Evolutionary conservation across 192 early-diverging fungal species (phyloP).

Genomic region (Coemansia sp.): DNA sequence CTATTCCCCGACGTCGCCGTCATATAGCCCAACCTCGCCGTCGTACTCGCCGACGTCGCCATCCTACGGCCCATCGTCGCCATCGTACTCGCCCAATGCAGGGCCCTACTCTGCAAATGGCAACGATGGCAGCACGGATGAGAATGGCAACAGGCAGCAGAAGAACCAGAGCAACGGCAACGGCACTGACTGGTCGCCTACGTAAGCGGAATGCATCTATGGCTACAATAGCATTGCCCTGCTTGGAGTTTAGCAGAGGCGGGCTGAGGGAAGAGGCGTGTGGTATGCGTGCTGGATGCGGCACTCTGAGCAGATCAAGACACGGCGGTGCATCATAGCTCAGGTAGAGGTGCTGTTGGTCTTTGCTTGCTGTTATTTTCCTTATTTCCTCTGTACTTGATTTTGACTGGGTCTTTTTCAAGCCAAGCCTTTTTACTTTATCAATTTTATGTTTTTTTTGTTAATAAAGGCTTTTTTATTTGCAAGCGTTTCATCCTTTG

Average conservation of each 20-base stretch:
- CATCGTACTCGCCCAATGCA: conserved; percentile 33
- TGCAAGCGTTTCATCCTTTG: too few relatives aligned
- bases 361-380: background rate
- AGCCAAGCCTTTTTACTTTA: too few relatives aligned
- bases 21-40: conserved; percentile 63
- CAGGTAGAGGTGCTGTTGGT: background rate
- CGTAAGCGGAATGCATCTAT: conserved; percentile 2
- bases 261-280: background rate
- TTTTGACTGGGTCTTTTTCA: too few relatives aligned
- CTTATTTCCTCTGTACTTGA: background rate
- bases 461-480: too few relatives aligned
- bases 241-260: background rate
- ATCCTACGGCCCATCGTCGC: conserved; percentile 56
- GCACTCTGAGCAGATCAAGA: background rate
- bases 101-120: conserved; percentile 4
- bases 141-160: conserved; percentile 1
- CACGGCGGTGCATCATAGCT: background rate
- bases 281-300: background rate
- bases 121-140: conserved; percentile 12
- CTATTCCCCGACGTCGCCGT: conserved; percentile 62
- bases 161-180: conserved; percentile 4
- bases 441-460: too few relatives aligned
- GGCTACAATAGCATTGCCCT: background rate
- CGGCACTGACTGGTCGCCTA: conserved; percentile 45
- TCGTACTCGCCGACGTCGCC: conserved; percentile 63